Percentiles rank a stretch among this genome's conserved stretches.
Conservation (phyloP, 192 early-diverging fungal species). For the Linnemannia schmuckeri region DNA sequence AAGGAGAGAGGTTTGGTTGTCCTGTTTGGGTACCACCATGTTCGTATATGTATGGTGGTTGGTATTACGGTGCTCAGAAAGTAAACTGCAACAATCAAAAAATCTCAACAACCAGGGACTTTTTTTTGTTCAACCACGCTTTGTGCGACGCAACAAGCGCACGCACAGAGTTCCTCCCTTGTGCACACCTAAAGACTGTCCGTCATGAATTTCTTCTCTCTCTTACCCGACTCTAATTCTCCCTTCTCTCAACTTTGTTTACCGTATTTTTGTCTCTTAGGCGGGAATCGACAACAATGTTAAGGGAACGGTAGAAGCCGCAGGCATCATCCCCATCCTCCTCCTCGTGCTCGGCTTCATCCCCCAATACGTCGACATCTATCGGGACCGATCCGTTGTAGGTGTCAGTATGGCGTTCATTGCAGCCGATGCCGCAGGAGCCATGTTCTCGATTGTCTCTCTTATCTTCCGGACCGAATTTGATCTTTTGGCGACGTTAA, state of each 20-base stretch:
- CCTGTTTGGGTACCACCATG: not conserved
- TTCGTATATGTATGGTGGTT: not conserved
- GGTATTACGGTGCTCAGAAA: not conserved
- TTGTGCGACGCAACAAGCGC: no score
- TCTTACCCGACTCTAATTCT: not conserved
- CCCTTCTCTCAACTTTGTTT: not conserved
- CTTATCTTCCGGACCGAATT: slow-evolving; percentile 35
- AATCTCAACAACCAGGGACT: no score
- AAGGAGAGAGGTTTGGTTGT: not conserved
- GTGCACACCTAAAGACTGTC: not conserved
- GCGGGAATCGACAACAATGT: slow-evolving; percentile 35
- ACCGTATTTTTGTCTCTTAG: slow-evolving; percentile 2
- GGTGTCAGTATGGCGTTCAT: slow-evolving; percentile 61
- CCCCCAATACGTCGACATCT: slow-evolving; percentile 61
- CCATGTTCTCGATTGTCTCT: slow-evolving; percentile 59
- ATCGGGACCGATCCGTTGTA: slow-evolving; percentile 49
- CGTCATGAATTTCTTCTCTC: not conserved
- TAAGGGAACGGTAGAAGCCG: slow-evolving; percentile 49
- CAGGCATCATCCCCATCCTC: slow-evolving; percentile 60
- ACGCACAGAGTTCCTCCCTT: no score
- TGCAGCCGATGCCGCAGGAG: slow-evolving; percentile 56
- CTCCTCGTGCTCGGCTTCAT: slow-evolving; percentile 56
- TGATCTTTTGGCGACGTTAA: slow-evolving; percentile 39
- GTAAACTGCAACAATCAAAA: no score
- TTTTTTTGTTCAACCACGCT: no score